Base-by-base conservation (phyloP, 179 eudicot genomes). In the Dionaea muscipula region DNA sequence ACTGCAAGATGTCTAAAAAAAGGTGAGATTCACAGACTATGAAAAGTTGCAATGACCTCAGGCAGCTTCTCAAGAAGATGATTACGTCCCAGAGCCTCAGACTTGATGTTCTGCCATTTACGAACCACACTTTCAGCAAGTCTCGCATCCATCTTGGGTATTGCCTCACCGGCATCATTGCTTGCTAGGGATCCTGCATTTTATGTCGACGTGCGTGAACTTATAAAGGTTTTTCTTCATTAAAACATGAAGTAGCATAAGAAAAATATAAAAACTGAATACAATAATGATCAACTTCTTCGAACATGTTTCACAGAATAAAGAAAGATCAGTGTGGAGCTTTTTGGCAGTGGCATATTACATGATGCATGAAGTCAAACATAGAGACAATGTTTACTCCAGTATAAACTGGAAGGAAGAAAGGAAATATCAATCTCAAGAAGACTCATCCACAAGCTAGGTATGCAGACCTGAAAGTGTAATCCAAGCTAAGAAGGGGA, bases 81-180 rank as follows among this genome's bases (percentile, higher is more conserved):
- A 70, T 66, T 75, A 23, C 78, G 79, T 67, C 98, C 98, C 66
- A 91, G 77, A 45, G 98, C 91, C 69, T 78, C 79, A 28, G 96
- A 81, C 64, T 91, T 87, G 51, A 84, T 68, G 60, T 58, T 68
- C 70, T 91, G 94, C 98, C 98, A 91, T 68, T 74, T 84, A 33
- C 80, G 81, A 60, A 87, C 94, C 52, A 87, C 35, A 68, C 41
- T 69, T 76, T 87, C 98, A 1, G 98, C 98, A 33, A 77, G 74
- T 54, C 81, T 78, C 28, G 94, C 94, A 78, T 91, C 96, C 98
- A 91, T 91, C 79, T 75, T 85, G 3, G 81, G 83, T 59, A 78
- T 63, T 68, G 69, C 79, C 53, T 62, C 74, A 20, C 58, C 78
- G 19, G 58, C 39, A 57, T 56, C 64, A 62, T 75, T 84, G 68